phyloP scores from a whole-genome alignment of 805 yeast species.

The Tetrapisispora namnaoensis region DNA sequence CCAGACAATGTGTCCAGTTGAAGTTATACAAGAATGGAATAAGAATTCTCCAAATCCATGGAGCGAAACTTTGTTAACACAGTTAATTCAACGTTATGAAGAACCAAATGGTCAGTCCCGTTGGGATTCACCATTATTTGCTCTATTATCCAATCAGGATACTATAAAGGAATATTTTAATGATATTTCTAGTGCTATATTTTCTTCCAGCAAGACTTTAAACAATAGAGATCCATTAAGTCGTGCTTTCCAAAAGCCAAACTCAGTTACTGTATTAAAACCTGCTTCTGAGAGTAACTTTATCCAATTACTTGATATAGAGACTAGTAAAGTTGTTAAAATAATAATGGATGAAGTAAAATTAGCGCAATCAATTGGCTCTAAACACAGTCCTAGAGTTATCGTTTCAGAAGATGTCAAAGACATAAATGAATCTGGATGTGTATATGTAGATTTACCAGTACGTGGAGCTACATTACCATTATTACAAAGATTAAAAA shows the following conservation, averaged over 20 bases:
- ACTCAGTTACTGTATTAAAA: conserved; percentile 73
- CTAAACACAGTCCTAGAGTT: conserved; percentile 40
- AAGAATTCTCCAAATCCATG: conserved; percentile 33
- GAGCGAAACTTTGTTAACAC: conserved; percentile 56
- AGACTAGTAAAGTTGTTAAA: conserved; percentile 55
- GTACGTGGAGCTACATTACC: conserved; percentile 46
- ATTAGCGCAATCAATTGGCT: conserved; percentile 32
- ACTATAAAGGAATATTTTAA: conserved; percentile 45
- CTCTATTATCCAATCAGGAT: conserved; percentile 37
- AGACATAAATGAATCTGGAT: conserved; percentile 31
- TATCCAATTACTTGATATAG: conserved; percentile 64
- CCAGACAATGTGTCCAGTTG: conserved; percentile 63
- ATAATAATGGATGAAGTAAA: conserved; percentile 45
- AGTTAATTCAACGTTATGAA: conserved; percentile 76
- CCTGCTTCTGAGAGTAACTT: conserved; percentile 72
- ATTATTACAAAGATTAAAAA: conserved; percentile 70
- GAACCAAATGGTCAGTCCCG: conserved; percentile 80
- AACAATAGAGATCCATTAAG: conserved; percentile 35
- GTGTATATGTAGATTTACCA: conserved; percentile 53
- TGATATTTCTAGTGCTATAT: conserved; percentile 55
- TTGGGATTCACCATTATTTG: conserved; percentile 91
- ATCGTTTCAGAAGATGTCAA: conserved; percentile 33
- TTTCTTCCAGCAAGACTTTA: conserved; percentile 17
- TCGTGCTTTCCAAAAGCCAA: conserved; percentile 57
- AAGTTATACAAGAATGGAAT: conserved; percentile 58